Base-by-base conservation (phyloP, 2,329 filamentous ascomycete genomes). In the Ceratocystis harringtonii region DNA sequence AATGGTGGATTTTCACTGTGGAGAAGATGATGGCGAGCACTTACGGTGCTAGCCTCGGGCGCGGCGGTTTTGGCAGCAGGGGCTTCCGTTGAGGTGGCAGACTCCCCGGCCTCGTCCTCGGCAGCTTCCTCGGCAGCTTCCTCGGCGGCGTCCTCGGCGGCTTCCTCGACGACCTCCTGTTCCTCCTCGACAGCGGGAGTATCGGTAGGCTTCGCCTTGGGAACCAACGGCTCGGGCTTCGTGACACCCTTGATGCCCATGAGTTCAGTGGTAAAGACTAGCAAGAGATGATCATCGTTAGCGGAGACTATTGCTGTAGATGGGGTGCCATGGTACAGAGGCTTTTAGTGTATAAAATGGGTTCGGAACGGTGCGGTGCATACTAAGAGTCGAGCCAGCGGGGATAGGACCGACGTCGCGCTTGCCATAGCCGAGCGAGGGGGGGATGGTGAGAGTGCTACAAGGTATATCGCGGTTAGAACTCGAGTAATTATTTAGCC, bases 251-350 rank as follows among this genome's bases (percentile, higher is more conserved):
- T 79, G 72, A 97, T 96, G 65, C 82, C 86, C 71, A 96, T 79
- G 70, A 97, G 79, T 77, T 96, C 90, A 58, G 92, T 96, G 79
- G 95, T 90, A 73, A 97, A 96, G 64, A 97, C 84, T 88, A 71
- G 58, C 63, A 12, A 60, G 62, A 50, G 55, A 63, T 25, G 52
- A 3, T 32, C 5, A 19, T 19, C n/a, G 41, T 36, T 61, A 19
- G 30, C 22, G 19, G 58, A 19, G 28, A 19, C 22, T 19, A 36
- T 30, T 17, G 30, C 28, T 30, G 30, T 10, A 12, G 61, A 25
- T 17, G 43, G 41, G 12, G 36, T 45, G 32, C 32, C 32, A 7
- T 25, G 22, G 3, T 17, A 62, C 22, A 28, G 8, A 44, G 12
- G 8, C 7, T 17, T 48, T n/a, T 30, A 15, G 25, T 43, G 43